A percentile compares a stretch with the other conserved stretches of the same genome.
Conservation (phyloP, 768 basidiomycete genomes). For the Phanerochaete sordida region DNA sequence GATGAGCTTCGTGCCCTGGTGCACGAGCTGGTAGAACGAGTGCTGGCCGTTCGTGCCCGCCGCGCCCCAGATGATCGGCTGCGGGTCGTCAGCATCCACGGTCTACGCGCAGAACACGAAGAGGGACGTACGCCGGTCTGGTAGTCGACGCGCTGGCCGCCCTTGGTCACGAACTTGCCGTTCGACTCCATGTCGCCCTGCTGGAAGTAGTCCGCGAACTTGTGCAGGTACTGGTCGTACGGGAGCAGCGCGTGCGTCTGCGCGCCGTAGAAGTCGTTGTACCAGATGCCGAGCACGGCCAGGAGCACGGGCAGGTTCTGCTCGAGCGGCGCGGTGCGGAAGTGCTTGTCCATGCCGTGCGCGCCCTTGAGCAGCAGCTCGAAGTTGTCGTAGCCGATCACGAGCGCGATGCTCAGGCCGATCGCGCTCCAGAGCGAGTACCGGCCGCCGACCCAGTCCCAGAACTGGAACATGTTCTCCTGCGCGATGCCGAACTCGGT, state of each 20-base stretch:
- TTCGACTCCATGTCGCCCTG: constrained; percentile 99
- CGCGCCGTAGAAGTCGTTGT: constrained; percentile 97
- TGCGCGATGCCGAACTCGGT: constrained; percentile 88
- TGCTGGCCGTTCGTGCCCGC: constrained; percentile 98
- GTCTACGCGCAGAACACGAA: not conserved
- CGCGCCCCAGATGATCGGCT: constrained; percentile 99
- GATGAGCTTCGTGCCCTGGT: constrained; percentile 91
- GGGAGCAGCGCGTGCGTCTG: constrained; percentile 95
- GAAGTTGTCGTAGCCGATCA: constrained; percentile 94
- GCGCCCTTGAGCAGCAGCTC: constrained; percentile 86
- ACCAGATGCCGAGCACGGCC: constrained; percentile 93
- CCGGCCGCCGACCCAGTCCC: constrained; percentile 99
- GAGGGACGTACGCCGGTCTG: constrained; percentile 79
- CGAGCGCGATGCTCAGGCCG: constrained; percentile 90
- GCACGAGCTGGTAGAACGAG: constrained; percentile 98
- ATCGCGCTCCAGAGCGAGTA: constrained; percentile 99
- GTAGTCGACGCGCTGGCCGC: constrained; percentile 89
- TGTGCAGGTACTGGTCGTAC: constrained; percentile 98
- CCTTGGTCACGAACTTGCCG: constrained; percentile 95
- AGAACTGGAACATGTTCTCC: constrained; percentile 99
- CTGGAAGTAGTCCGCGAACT: constrained; percentile 99
- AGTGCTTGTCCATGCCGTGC: constrained; percentile 97
- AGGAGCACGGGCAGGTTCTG: constrained; percentile 89
- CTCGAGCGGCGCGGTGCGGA: constrained; percentile 84
- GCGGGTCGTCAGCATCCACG: constrained; percentile 5